phyloP scores from a whole-genome alignment of 129 eudicot genomes.

The Escallonia herrerae region DNA sequence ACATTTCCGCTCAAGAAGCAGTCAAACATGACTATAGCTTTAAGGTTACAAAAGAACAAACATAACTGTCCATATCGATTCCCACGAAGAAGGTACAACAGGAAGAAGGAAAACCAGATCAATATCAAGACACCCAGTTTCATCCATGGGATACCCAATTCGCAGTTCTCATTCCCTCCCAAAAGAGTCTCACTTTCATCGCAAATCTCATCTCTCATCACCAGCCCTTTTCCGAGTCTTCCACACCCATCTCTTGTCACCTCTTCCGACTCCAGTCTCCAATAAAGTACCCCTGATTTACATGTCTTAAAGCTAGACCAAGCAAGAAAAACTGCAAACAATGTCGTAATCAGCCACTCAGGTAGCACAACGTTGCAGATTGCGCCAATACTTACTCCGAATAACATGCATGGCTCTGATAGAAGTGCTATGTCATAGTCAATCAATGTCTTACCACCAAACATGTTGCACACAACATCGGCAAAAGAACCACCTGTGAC shows the following conservation, averaged over 20 bases:
- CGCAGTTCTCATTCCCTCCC: conserved; percentile 5
- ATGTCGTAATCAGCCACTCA: conserved; percentile 44
- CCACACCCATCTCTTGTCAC: conserved; percentile 13
- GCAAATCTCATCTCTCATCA: conserved; percentile 1
- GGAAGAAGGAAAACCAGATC: conserved; percentile 46
- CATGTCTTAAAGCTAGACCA: conserved; percentile 49
- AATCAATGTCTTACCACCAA: conserved; percentile 17
- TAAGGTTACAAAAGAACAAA: background rate
- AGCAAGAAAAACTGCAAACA: conserved; percentile 43
- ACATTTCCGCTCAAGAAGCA: too few relatives aligned
- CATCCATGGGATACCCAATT: conserved; percentile 31
- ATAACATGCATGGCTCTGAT: conserved; percentile 46
- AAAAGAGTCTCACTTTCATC: conserved; percentile 14
- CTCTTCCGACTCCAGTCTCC: conserved; percentile 42
- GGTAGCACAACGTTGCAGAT: conserved; percentile 38
- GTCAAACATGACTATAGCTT: too few relatives aligned
- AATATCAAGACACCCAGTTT: conserved; percentile 32
- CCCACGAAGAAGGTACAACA: conserved; percentile 44
- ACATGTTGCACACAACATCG: conserved; percentile 26
- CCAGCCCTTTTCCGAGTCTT: background rate
- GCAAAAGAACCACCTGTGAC: conserved; percentile 59
- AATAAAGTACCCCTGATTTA: conserved; percentile 26
- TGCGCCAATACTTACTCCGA: conserved; percentile 57
- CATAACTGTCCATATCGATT: conserved; percentile 45
- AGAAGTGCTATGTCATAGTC: conserved; percentile 42